These are phyloP conservation scores for Geotrichum bryndzae DNA, from an alignment of 1,139 yeast genomes.

Conservation along the genomic window DNA sequence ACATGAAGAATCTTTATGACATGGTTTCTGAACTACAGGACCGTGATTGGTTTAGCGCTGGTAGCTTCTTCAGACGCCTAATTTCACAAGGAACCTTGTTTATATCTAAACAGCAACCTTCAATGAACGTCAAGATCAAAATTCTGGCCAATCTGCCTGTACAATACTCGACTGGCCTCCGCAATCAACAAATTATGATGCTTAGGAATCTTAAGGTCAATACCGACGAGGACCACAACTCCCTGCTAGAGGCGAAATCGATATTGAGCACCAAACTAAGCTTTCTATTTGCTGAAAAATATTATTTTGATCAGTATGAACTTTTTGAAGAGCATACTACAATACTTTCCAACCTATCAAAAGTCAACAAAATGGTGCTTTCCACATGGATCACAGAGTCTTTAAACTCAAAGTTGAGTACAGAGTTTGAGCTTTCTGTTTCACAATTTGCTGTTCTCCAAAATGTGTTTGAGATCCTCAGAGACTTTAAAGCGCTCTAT, in stretches of 20 bases:
- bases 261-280: constrained; percentile 6
- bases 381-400: constrained; percentile 21
- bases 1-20: constrained; percentile 41
- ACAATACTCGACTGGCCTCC: constrained; percentile 19
- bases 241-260: constrained; percentile 9
- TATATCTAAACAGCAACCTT: constrained; percentile 24
- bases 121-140: constrained; percentile 41
- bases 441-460: constrained; percentile 27
- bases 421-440: constrained; percentile 14
- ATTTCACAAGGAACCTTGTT: constrained; percentile 82
- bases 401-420: constrained; percentile 13
- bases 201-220: constrained; percentile 19
- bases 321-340: constrained; percentile 14
- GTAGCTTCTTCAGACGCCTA: constrained; percentile 66
- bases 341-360: constrained; percentile 12
- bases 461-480: constrained; percentile 21
- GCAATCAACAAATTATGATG: constrained; percentile 26
- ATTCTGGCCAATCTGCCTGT: constrained; percentile 52
- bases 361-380: constrained; percentile 21
- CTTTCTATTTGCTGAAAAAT: constrained; percentile 17
- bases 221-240: constrained; percentile 4
- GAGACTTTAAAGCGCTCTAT: constrained; percentile 25
- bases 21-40: constrained; percentile 52
- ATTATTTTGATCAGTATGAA: constrained; percentile 10
- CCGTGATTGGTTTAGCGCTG: constrained; percentile 47